Conservation (phyloP, 768 basidiomycete genomes). For the Naganishia vaughanmartiniae region DNA sequence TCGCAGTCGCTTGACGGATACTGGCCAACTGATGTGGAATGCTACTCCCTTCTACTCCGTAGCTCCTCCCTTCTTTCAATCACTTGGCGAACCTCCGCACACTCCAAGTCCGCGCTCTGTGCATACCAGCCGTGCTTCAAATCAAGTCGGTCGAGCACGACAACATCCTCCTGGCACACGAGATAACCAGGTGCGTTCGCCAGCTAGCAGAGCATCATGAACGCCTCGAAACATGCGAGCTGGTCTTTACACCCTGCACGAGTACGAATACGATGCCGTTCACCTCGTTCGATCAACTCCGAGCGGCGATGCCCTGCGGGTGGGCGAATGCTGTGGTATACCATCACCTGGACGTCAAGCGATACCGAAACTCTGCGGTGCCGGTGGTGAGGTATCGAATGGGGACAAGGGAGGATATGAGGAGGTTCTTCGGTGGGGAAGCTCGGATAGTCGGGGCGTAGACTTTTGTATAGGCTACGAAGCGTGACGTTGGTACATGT, state of each 20-base stretch:
- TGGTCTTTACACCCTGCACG: not conserved
- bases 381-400: not conserved
- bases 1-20: not conserved
- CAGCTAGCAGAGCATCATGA: not conserved
- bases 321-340: not conserved
- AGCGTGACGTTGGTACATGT: no score
- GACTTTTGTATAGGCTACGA: no score
- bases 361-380: not conserved
- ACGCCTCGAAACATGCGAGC: not conserved
- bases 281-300: not conserved
- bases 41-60: not conserved
- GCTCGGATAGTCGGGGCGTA: not conserved
- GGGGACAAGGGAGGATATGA: not conserved
- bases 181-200: not conserved
- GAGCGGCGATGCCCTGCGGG: constrained; percentile 5
- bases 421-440: not conserved
- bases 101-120: constrained; percentile 3
- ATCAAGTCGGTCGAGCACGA: constrained; percentile 10
- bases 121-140: not conserved
- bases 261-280: not conserved
- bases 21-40: not conserved
- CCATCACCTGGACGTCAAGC: constrained; percentile 9
- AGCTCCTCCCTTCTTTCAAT: not conserved
- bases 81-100: not conserved
- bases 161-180: not conserved